Evolutionary conservation across 768 basidiomycete genomes (phyloP), one percentile per base, ranked within the genome.

Genomic region (Lactarius tabidus): DNA sequence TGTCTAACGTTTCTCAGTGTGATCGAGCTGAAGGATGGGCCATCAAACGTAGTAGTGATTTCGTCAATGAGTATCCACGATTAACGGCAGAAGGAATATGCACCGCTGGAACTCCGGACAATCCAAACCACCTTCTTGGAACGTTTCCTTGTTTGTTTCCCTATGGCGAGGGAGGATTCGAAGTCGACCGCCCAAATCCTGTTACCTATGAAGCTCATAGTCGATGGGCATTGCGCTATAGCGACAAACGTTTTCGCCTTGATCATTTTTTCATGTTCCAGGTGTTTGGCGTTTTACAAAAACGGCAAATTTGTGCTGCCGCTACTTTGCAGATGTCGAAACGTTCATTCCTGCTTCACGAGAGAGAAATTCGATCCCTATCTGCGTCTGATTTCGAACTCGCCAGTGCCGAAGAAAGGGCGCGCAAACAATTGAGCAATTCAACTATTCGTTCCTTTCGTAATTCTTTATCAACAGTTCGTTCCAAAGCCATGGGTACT

Each of bases 81-180:
- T 3, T 3, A 4, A 45, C 43, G 3, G 15, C n/a, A 3, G n/a
- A 45, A 10, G n/a, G 43, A 5, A 5, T 9, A 20, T 10, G n/a
- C 10, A 23, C n/a, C 1, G 9, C n/a, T 23, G n/a, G n/a, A 23
- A 12, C 10, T 1, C 1, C 2, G 3, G n/a, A n/a, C 8, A 1
- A 23, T 4, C n/a, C 23, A 0, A 48, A 48, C 12, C 45, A 48
- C 2, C 14, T 48, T 6, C 23, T 48, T 3, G 45, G n/a, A 2
- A 5, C 7, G 9, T 45, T 45, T 6, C 39, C n/a, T 9, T 4
- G n/a, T 2, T 10, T 45, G 9, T 23, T 45, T 12, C 43, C n/a
- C 2, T 45, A 45, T 9, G 10, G 43, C 2, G 4, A 3, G 4
- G n/a, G 43, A 3, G 43, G 43, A 1, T 45, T 12, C 6, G 43